Base-by-base conservation (phyloP, 2,329 filamentous ascomycete genomes). In the Anthostomella pinea region DNA sequence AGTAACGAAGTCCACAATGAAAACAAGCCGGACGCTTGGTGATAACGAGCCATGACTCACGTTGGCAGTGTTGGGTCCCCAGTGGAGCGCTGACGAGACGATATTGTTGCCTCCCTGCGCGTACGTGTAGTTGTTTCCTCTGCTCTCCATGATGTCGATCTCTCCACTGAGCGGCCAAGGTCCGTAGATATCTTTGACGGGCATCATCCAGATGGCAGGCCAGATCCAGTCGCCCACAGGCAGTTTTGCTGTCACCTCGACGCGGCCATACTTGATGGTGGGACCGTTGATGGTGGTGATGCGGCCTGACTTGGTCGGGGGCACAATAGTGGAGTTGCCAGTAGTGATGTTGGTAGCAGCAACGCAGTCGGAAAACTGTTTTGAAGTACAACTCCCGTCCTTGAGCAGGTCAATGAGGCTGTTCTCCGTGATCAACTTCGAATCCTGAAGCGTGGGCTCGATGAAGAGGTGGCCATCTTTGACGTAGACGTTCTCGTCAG, bases 201-300 rank as follows among this genome's bases (percentile, higher is more conserved):
- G 87, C 69, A 93, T 70, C 84, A 94, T 86, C 85, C 85, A 90
- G 54, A 94, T 91, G n/a, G 86, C 86, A 2, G 87, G 87, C 87
- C 87, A 93, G 8, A 94, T 73, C 87, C 87, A 93, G 65, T 93
- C 87, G 35, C 87, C 87, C 30, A 69, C 62, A 4, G 87, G 86
- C 18, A 93, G 66, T 63, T 83, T 83, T 17, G 87, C 87, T 2
- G 75, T 80, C 5, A 94, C 86, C 58, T 94, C 85, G 34, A 94
- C 75, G 27, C 85, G 83, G 30, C 87, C 87, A 57, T 86, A 94
- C 63, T 81, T 87, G 68, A 94, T 86, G 11, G 66, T 73, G 6
- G 79, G 79, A 11, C 82, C 78, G 27, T 76, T 76, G 56, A 77
- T 83, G 38, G 85, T 90, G 65, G 82, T 84, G 65, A 94, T 79